A percentile compares a stretch with the other conserved stretches of the same genome.
Evolutionary conservation across 805 yeast species (phyloP).

Genomic region (Pichia kluyveri): DNA sequence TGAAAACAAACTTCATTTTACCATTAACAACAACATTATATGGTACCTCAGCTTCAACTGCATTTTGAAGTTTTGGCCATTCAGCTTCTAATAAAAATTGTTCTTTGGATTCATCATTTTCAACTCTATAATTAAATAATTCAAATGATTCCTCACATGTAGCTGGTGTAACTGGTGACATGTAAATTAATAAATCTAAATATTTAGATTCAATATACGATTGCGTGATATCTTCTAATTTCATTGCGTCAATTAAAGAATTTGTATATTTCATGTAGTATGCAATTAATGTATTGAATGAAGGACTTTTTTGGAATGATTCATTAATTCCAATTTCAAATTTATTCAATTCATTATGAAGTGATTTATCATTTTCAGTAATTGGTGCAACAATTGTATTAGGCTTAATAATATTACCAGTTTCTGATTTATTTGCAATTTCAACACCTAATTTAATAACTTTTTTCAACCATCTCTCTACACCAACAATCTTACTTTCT

Average conservation of each 20-base stretch:
- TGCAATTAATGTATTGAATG: conserved; percentile 79
- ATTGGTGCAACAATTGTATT: conserved; percentile 12
- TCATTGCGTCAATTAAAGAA: conserved; percentile 35
- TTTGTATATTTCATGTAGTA: conserved; percentile 82
- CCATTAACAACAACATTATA: conserved; percentile 71
- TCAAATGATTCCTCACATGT: conserved; percentile 81
- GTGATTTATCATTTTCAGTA: conserved; percentile 34
- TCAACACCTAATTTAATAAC: conserved; percentile 29
- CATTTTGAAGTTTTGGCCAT: conserved; percentile 54
- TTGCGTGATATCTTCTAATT: conserved; percentile 26
- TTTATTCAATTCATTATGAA: conserved; percentile 50
- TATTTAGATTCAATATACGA: conserved; percentile 18
- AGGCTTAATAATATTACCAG: conserved; percentile 8
- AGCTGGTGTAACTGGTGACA: conserved; percentile 78
- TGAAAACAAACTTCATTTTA: conserved; percentile 42
- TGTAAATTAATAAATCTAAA: conserved; percentile 46
- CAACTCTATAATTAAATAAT: conserved; percentile 23
- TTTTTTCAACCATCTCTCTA: conserved; percentile 76
- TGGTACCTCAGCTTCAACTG: conserved; percentile 28
- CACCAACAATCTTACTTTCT: conserved; percentile 75
- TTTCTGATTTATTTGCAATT: conserved; percentile 14
- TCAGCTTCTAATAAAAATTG: conserved; percentile 41
- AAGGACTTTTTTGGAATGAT: conserved; percentile 48
- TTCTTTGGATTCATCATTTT: conserved; percentile 3
- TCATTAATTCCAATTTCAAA: conserved; percentile 42